These are phyloP conservation scores for Tricholoma hemisulphureum DNA, from an alignment of 768 basidiomycete species.

Conservation along the genomic window DNA sequence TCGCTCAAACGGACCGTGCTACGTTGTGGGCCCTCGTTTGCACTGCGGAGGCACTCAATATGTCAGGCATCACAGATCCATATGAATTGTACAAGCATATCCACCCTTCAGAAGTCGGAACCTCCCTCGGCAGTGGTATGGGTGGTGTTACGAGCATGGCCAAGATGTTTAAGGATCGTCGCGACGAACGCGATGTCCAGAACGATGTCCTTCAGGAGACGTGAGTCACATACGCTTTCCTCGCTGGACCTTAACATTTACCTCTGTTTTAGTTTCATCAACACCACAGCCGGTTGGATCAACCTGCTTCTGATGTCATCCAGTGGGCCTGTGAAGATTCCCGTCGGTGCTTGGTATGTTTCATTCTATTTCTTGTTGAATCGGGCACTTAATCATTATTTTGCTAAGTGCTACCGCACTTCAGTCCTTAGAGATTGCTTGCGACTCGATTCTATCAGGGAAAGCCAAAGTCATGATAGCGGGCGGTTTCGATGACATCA, in stretches of 20 bases:
- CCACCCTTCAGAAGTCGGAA: constrained; percentile 96
- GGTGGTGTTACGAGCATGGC: constrained; percentile 88
- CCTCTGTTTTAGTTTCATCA: constrained; percentile 76
- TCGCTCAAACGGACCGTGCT: constrained; percentile 89
- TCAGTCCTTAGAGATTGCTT: constrained; percentile 98
- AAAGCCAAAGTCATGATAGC: constrained; percentile 99
- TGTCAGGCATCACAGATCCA: constrained; percentile 96
- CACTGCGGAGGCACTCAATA: constrained; percentile 93
- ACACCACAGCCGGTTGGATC: constrained; percentile 98
- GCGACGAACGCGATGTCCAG: constrained; percentile 97
- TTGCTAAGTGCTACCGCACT: constrained; percentile 83
- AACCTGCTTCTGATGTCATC: constrained; percentile 94
- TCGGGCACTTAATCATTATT: background rate
- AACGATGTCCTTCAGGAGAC: constrained; percentile 99
- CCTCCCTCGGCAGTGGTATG: constrained; percentile 95
- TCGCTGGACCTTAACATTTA: background rate
- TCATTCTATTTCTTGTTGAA: constrained; percentile 4
- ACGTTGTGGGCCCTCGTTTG: constrained; percentile 94
- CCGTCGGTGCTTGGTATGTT: constrained; percentile 93
- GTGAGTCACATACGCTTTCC: constrained; percentile 42
- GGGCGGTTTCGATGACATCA: constrained; percentile 97
- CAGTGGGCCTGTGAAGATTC: constrained; percentile 97
- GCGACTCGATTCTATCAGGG: constrained; percentile 88
- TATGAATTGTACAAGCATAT: constrained; percentile 97
- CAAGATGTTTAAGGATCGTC: constrained; percentile 98